A percentile compares a stretch with the other conserved stretches of the same genome.
These are phyloP conservation scores for Begonia loranthoides DNA, from an alignment of 306 rosid species.

Conservation along the genomic window DNA sequence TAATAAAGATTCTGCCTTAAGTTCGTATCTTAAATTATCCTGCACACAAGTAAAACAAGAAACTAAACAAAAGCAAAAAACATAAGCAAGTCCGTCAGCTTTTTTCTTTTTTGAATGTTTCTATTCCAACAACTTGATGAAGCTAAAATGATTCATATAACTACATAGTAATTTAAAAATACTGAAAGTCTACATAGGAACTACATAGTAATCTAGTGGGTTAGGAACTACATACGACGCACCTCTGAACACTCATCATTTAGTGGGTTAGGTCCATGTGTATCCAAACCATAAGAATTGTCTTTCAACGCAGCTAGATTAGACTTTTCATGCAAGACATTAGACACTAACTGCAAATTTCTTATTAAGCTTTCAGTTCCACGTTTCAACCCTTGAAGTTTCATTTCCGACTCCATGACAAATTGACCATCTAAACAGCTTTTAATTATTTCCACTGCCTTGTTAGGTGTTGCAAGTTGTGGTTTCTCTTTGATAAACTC, in stretches of 20 bases:
- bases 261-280: constrained; percentile 22
- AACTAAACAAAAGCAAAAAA: too few species aligned
- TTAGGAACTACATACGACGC: too few species aligned
- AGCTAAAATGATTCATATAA: too few species aligned
- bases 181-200: too few species aligned
- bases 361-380: constrained; percentile 62
- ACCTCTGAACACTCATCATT: constrained; percentile 58
- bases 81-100: too few species aligned
- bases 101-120: too few species aligned
- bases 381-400: constrained; percentile 72
- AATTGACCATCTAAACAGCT: constrained; percentile 55
- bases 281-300: constrained; percentile 25
- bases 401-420: constrained; percentile 62
- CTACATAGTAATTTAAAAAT: too few species aligned
- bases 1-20: constrained; percentile 67
- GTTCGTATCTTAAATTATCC: constrained; percentile 55
- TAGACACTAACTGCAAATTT: constrained; percentile 66
- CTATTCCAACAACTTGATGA: too few species aligned
- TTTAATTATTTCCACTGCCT: constrained; percentile 21
- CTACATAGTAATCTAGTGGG: too few species aligned
- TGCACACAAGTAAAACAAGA: constrained; percentile 14
- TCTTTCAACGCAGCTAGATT: constrained; percentile 28
- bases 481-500: constrained; percentile 47
- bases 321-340: constrained; percentile 60
- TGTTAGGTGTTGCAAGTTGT: constrained; percentile 21